phyloP scores from a whole-genome alignment of 1,284 basidiomycete species.

The Rhodotorula sp. region DNA sequence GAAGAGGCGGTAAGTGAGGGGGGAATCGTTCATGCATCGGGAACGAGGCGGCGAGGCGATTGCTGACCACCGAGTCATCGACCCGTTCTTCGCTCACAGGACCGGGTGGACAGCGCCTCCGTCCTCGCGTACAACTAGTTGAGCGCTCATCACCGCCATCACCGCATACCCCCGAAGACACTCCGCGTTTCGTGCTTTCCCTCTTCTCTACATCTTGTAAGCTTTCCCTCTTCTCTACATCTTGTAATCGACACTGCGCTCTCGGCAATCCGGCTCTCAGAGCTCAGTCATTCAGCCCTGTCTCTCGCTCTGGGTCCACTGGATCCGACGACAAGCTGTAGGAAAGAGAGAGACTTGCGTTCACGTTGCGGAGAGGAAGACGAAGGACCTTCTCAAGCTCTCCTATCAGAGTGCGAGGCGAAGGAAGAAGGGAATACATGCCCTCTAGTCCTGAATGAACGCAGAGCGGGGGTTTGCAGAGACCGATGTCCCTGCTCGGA shows the following conservation, averaged over 20 bases:
- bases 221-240: too few species aligned
- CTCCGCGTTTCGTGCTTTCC: neutral
- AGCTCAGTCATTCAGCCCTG: too few species aligned
- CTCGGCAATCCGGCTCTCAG: neutral
- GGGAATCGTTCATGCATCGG: neutral
- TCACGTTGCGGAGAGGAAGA: too few species aligned
- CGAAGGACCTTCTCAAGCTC: too few species aligned
- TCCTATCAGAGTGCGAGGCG: too few species aligned
- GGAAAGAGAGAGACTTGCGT: too few species aligned
- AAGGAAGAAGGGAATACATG: too few species aligned
- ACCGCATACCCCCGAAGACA: neutral
- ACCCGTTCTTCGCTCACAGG: neutral
- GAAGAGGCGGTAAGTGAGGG: slow-evolving; percentile 21
- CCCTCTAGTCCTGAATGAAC: too few species aligned
- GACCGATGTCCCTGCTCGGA: too few species aligned
- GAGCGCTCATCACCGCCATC: neutral
- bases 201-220: neutral
- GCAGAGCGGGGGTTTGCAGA: too few species aligned
- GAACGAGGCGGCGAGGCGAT: neutral
- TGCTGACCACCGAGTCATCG: neutral
- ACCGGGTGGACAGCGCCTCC: neutral
- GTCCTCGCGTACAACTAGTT: neutral
- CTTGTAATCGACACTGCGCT: neutral
- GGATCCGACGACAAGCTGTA: too few species aligned
- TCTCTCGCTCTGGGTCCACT: too few species aligned